Conservation (phyloP, 2,329 filamentous ascomycete genomes). For the Nannizzia gypsea region DNA sequence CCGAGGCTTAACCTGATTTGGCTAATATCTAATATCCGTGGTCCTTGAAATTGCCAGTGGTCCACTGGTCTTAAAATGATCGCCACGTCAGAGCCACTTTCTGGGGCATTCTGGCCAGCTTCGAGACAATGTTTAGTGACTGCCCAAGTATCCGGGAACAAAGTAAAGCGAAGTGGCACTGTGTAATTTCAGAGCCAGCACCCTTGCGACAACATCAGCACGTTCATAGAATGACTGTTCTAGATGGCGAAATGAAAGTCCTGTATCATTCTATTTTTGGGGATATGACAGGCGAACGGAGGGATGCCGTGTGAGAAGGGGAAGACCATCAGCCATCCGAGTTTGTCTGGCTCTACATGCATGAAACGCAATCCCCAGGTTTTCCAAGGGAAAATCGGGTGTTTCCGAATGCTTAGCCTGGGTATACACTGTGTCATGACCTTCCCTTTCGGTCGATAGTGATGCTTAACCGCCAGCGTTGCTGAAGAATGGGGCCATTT, state of each 20-base stretch:
- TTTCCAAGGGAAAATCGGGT: not conserved
- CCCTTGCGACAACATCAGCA: not conserved
- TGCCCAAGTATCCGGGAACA: not conserved
- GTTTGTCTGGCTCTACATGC: not conserved
- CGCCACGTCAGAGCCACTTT: conserved; percentile 4
- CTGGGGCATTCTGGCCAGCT: not conserved
- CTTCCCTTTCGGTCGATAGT: not conserved
- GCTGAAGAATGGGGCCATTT: not conserved
- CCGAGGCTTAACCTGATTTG: not conserved
- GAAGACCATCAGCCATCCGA: not conserved
- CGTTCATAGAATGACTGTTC: not conserved
- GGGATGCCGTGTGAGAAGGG: not conserved
- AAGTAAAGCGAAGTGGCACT: not conserved
- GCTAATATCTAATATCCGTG: not conserved
- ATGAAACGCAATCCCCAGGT: not conserved
- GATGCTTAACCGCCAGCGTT: not conserved
- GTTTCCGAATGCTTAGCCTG: conserved; percentile 1
- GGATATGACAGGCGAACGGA: not conserved
- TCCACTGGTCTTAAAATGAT: not conserved
- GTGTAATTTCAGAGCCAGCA: not conserved
- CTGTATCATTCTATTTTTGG: not conserved
- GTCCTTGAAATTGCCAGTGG: not conserved
- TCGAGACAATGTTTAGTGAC: not conserved
- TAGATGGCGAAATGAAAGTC: not conserved
- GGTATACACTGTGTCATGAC: not conserved